phyloP scores from a whole-genome alignment of 208 protist genomes.

The Crithidia fasciculata region DNA sequence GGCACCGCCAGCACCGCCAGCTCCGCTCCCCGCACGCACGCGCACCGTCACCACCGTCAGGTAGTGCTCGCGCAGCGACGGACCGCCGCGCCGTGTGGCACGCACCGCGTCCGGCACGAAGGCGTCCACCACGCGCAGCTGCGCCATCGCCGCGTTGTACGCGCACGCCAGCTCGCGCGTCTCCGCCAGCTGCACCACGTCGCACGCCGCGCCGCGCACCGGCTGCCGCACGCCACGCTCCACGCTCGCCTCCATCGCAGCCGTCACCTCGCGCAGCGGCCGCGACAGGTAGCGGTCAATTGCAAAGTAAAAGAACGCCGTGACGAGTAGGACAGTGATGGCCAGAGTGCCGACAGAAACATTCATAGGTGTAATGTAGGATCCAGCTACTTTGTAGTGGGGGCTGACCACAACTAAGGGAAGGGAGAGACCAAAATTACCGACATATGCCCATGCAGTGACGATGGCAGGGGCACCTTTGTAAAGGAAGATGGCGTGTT shows the following conservation, averaged over 20 bases:
- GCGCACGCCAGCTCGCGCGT: slow-evolving; percentile 10
- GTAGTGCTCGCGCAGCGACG: slow-evolving; percentile 5
- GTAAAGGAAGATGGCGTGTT: slow-evolving; percentile 8
- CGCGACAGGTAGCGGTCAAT: slow-evolving; percentile 10
- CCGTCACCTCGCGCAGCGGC: slow-evolving; percentile 15
- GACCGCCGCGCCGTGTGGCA: background rate
- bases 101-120: slow-evolving; percentile 22
- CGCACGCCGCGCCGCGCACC: slow-evolving; percentile 8
- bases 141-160: slow-evolving; percentile 26
- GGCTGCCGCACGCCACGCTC: slow-evolving; percentile 9
- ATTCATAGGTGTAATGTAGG: background rate
- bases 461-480: slow-evolving; percentile 4
- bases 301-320: background rate
- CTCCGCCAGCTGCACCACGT: slow-evolving; percentile 16
- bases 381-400: background rate
- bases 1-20: background rate
- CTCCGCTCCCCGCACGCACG: slow-evolving; percentile 2
- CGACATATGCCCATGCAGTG: slow-evolving; percentile 13
- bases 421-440: background rate
- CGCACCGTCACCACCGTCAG: slow-evolving; percentile 13
- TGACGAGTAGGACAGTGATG: slow-evolving; percentile 1
- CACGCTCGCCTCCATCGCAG: slow-evolving; percentile 11
- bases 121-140: slow-evolving; percentile 28
- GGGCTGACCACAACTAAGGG: slow-evolving; percentile 17
- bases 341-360: slow-evolving; percentile 1